Conservation (phyloP, 148 eudicot genomes). For the Rhododendron vialii region DNA sequence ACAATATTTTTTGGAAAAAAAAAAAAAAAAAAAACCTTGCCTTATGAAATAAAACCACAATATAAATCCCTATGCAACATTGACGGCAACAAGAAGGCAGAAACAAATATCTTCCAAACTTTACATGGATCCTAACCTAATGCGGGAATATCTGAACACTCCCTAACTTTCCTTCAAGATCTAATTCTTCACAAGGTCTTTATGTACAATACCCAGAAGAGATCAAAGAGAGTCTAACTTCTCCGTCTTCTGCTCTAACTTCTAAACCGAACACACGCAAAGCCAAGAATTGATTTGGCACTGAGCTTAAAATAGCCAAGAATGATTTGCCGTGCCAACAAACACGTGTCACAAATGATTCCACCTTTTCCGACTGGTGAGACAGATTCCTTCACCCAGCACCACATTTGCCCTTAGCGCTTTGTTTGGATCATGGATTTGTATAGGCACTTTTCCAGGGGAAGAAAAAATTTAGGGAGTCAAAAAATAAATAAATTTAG, state of each 20-base stretch:
- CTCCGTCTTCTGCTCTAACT: neutral
- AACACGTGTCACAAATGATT: constrained; percentile 6
- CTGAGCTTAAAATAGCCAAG: constrained; percentile 56
- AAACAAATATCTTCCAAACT: neutral
- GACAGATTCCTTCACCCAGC: neutral
- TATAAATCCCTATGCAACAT: neutral
- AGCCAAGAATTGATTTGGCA: constrained; percentile 41
- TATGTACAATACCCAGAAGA: constrained; percentile 8
- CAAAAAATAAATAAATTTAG: neutral
- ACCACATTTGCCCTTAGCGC: neutral
- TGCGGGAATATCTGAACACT: neutral
- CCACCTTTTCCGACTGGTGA: neutral
- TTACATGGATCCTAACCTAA: constrained; percentile 9
- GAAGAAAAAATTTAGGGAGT: neutral
- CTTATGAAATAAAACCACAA: neutral
- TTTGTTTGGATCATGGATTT: neutral
- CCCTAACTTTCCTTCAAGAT: neutral
- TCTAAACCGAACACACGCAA: neutral
- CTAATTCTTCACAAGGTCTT: neutral
- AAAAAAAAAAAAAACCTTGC: neutral
- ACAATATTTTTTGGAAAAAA: neutral
- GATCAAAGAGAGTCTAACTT: neutral
- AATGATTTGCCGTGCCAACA: constrained; percentile 52
- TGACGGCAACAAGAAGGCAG: neutral
- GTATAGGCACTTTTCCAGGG: neutral